Evolutionary conservation across 2,329 filamentous ascomycete genomes (phyloP), one percentile per base, ranked within the genome.

Genomic region (Fusarium clavum): DNA sequence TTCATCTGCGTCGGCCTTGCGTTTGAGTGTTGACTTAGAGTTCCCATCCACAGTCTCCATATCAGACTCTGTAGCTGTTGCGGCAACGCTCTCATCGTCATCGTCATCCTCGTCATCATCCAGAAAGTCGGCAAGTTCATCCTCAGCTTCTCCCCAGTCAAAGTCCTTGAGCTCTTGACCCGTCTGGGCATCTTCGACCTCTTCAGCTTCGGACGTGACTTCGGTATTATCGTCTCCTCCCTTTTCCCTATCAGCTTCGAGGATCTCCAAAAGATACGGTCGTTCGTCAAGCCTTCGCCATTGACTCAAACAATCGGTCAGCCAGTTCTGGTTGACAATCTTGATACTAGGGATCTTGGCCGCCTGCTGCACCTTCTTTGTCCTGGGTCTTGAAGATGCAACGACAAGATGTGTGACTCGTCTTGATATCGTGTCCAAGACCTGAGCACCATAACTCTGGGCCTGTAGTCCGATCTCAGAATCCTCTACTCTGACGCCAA

Each of bases 281-380:
- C 85, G 85, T 78, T 98, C 94, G 59, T 96, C 90, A 13, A 97
- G 83, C 60, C 88, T 90, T 68, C 87, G 85, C 96, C 96, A 99
- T 78, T 92, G 91, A 27, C 90, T 91, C 69, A 98, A 89, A 58
- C 91, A 97, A 72, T 94, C 92, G 32, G 91, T 86, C 30, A 99
- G 88, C 96, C 96, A 99, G 74, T 93, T 90, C 56, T 94, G 92
- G 73, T 91, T 94, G 49, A 99, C 96, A 62, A 99, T 97, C 78
- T 94, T 94, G 79, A 98, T 92, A 54, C 89, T 88, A 0, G 91
- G 85, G 58, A 94, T 92, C 69, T 90, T 89, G 16, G 92, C 91
- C 0, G 96, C 96, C 79, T 94, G 91, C 49, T 93, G 91, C 45
- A 98, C 94, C 81, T 99, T 99, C 56, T 93, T 91, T 0, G 96